Evolutionary conservation across 768 basidiomycete genomes (phyloP).

Genomic region (Russula ochroleuca): DNA sequence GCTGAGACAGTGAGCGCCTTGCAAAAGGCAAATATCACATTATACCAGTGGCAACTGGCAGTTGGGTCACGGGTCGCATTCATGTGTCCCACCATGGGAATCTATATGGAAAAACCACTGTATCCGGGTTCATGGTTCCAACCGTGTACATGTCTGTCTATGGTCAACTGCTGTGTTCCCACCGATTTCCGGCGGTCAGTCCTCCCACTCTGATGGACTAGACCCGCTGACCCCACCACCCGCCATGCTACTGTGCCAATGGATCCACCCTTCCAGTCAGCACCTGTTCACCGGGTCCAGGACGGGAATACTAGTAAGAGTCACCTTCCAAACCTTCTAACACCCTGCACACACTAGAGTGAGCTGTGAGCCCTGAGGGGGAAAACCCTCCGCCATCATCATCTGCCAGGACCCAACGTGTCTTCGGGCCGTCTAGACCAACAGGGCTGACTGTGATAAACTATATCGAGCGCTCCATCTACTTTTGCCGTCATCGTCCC

Average conservation of each 20-base stretch:
- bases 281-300: background rate
- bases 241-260: background rate
- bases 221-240: background rate
- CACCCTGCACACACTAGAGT: background rate
- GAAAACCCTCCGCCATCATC: background rate
- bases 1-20: background rate
- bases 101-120: background rate
- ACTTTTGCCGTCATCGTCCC: constrained; percentile 8
- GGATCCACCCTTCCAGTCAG: background rate
- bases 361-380: background rate
- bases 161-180: background rate
- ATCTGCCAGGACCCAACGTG: constrained; percentile 6
- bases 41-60: background rate
- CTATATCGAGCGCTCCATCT: constrained; percentile 23
- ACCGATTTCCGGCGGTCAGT: background rate
- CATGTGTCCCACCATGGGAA: background rate
- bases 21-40: background rate
- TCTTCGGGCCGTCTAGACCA: background rate
- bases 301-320: background rate
- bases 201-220: no score
- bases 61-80: no score
- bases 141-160: background rate
- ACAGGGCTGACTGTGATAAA: constrained; percentile 2
- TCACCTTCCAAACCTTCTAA: constrained; percentile 1
- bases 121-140: background rate